Percentiles rank a stretch among this genome's conserved stretches.
phyloP scores from a whole-genome alignment of 1,139 yeast species.

The Taiozyma sp. region DNA sequence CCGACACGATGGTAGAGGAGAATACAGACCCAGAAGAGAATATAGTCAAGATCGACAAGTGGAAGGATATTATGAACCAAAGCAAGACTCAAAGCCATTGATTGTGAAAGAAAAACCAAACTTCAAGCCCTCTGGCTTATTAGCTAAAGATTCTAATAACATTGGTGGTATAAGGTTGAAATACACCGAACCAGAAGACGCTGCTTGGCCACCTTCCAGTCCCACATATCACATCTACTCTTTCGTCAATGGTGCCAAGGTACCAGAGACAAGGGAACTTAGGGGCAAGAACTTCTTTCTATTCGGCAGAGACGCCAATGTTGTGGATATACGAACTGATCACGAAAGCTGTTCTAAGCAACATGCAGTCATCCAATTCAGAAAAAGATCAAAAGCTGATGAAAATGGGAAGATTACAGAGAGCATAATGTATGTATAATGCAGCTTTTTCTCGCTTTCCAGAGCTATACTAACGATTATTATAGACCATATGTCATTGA shows the following conservation, averaged over 20 bases:
- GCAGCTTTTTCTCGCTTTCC: background rate
- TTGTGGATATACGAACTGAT: slow-evolving; percentile 40
- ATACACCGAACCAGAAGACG: slow-evolving; percentile 41
- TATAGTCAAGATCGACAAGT: background rate
- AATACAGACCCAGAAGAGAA: background rate
- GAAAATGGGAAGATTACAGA: slow-evolving; percentile 19
- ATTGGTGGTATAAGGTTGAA: slow-evolving; percentile 36
- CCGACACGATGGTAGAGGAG: background rate
- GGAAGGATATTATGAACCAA: background rate
- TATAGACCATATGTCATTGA: slow-evolving; percentile 43
- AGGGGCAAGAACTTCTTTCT: slow-evolving; percentile 30
- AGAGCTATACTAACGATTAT: slow-evolving; percentile 1
- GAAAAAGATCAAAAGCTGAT: slow-evolving; percentile 21
- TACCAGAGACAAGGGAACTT: slow-evolving; percentile 28
- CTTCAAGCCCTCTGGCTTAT: slow-evolving; percentile 41
- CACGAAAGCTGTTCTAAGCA: slow-evolving; percentile 44
- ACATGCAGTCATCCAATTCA: slow-evolving; percentile 55
- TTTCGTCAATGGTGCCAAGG: slow-evolving; percentile 26
- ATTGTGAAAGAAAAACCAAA: slow-evolving; percentile 30
- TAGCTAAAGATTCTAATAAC: slow-evolving; percentile 40
- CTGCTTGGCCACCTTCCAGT: slow-evolving; percentile 28
- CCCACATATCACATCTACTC: slow-evolving; percentile 23
- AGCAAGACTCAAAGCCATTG: background rate
- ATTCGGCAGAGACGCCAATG: slow-evolving; percentile 42
- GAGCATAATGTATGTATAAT: slow-evolving; percentile 10